Base-by-base conservation (phyloP, 2,329 filamentous ascomycete species). In the Fusarium concolor region DNA sequence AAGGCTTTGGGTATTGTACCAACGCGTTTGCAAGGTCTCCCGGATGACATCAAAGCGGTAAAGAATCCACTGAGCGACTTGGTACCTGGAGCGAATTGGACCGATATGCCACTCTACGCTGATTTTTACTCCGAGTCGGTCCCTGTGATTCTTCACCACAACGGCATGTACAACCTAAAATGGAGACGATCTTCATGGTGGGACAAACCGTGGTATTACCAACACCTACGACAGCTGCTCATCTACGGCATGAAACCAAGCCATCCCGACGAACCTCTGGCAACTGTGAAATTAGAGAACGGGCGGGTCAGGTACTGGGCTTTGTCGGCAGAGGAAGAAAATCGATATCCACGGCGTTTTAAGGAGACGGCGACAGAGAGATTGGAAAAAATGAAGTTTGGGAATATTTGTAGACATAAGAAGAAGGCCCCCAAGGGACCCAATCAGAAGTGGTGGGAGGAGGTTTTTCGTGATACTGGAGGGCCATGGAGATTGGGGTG, bases 181-280 rank as follows among this genome's bases (percentile, higher is more conserved):
- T 2, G 9, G 1, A n/a, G 57, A 1, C 60, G 60, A 0, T 20
- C 33, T 1, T 44, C 60, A 31, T 49, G 43, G 57, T 63, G 60
- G 60, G 15, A 63, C 2, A 33, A 15, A 6, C 60, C 60, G 9
- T 63, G 60, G 60, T 62, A 56, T 5, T 42, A 63, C 17, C 57
- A 47, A 0, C 43, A 26, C 0, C 10, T 63, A 0, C 39, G 60
- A 0, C 11, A 38, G 0, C 43, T 63, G 2, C 12, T 37, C 1
- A 22, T 11, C 2, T 18, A 26, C 3, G 29, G 18, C 2, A 10
- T 62, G 0, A 35, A 43, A 2, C 26, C 44, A 9, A 15, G 26
- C 0, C 37, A 31, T 0, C 28, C 24, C 4, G 26, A 46, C 8
- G 42, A 63, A 2, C 43, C 60, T 0, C 6, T 63, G 1, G 57